These are phyloP conservation scores for Macrophomina pseudophaseolina DNA, from an alignment of 2,329 filamentous ascomycete genomes.

Conservation along the genomic window DNA sequence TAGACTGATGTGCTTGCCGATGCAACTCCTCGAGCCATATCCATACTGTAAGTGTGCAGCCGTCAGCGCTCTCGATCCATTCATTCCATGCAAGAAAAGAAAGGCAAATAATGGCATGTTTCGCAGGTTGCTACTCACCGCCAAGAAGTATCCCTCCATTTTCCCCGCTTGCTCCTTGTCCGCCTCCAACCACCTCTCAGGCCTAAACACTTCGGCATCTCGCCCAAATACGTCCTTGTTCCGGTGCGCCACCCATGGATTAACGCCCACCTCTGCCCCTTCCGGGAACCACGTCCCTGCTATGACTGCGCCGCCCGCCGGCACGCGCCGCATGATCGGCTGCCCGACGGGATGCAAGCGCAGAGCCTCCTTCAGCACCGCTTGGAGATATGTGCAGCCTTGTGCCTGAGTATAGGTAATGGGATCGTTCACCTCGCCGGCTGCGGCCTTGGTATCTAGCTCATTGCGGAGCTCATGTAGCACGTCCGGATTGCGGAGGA, in stretches of 20 bases:
- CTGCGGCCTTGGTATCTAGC: background rate
- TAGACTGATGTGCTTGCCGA: slow-evolving; percentile 28
- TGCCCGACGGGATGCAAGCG: slow-evolving; percentile 29
- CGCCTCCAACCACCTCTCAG: slow-evolving; percentile 28
- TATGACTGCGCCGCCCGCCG: slow-evolving; percentile 33
- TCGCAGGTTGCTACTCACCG: background rate
- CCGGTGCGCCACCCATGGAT: slow-evolving; percentile 36
- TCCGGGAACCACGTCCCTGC: slow-evolving; percentile 30
- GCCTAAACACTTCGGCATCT: slow-evolving; percentile 21
- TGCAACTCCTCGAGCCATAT: slow-evolving; percentile 29
- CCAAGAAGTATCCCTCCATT: slow-evolving; percentile 10
- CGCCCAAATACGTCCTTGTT: slow-evolving; percentile 18
- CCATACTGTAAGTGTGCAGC: slow-evolving; percentile 26
- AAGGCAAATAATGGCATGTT: too few relatives aligned
- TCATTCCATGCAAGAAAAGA: too few relatives aligned
- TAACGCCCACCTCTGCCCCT: slow-evolving; percentile 40
- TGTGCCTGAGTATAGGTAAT: slow-evolving; percentile 3
- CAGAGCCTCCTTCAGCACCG: slow-evolving; percentile 48
- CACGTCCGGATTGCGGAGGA: slow-evolving; percentile 30
- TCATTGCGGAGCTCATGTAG: slow-evolving; percentile 26
- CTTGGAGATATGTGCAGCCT: slow-evolving; percentile 38
- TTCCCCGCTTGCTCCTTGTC: background rate
- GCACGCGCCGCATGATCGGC: slow-evolving; percentile 36
- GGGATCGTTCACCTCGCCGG: background rate
- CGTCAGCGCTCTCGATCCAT: background rate